Conservation (phyloP, 495 filamentous ascomycete genomes). For the Pyronema omphalodes region DNA sequence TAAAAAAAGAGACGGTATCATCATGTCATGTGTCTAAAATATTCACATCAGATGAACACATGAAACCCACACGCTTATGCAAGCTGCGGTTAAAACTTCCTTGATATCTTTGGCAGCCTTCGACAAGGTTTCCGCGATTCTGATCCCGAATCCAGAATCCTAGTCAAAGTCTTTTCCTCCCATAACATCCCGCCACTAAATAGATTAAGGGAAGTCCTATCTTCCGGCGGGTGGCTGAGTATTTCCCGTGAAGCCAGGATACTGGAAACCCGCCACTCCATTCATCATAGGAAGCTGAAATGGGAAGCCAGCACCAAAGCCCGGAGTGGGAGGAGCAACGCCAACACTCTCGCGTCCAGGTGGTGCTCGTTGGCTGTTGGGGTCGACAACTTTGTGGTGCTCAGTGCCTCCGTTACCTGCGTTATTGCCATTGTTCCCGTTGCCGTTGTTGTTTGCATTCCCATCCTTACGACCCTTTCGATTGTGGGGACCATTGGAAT, state of each 20-base stretch:
- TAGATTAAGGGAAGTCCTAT: background rate
- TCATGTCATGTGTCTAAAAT: too few relatives aligned
- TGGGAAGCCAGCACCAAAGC: slow-evolving; percentile 22
- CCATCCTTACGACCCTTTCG: slow-evolving; percentile 4
- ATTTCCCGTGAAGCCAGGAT: background rate
- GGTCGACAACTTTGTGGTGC: slow-evolving; percentile 11
- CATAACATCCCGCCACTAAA: too few relatives aligned
- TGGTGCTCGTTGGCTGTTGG: slow-evolving; percentile 10
- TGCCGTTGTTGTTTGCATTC: slow-evolving; percentile 11
- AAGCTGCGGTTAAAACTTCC: too few relatives aligned
- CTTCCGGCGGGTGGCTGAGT: background rate
- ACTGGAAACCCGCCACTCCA: background rate
- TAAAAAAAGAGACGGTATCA: too few relatives aligned
- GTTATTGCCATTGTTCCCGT: slow-evolving; percentile 16
- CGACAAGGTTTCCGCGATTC: too few relatives aligned
- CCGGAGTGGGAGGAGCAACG: slow-evolving; percentile 22
- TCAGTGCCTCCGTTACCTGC: slow-evolving; percentile 15
- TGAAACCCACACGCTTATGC: too few relatives aligned
- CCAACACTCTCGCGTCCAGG: slow-evolving; percentile 20
- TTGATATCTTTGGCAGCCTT: too few relatives aligned
- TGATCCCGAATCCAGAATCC: too few relatives aligned
- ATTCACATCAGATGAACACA: too few relatives aligned
- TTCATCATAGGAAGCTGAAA: slow-evolving; percentile 19
- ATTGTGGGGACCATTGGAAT: background rate
- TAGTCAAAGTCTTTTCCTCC: too few relatives aligned